Percentiles rank a stretch among this genome's conserved stretches.
Conservation (phyloP, 352 stramenopile genomes). For the Phytophthora tubulina region DNA sequence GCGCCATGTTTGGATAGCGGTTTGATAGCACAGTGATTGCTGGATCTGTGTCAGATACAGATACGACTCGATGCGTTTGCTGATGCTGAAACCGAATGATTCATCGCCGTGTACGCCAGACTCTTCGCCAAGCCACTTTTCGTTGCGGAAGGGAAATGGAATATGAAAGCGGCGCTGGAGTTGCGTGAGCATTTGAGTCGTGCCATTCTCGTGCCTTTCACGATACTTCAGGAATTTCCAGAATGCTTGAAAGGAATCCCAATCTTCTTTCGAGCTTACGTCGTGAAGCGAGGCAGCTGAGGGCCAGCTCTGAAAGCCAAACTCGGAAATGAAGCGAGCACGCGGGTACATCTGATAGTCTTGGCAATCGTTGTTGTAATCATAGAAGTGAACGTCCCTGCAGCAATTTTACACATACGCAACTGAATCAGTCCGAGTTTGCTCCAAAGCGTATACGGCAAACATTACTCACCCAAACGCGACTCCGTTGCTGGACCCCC, state of each 20-base stretch:
- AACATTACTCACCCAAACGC: constrained; percentile 57
- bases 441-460: neutral
- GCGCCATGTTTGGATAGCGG: constrained; percentile 76
- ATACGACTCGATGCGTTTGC: constrained; percentile 65
- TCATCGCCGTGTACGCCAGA: constrained; percentile 27
- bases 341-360: constrained; percentile 73
- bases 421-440: constrained; percentile 7
- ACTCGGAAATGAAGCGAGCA: constrained; percentile 88
- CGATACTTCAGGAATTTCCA: constrained; percentile 83
- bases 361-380: constrained; percentile 85
- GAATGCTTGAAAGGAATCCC: constrained; percentile 75
- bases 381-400: constrained; percentile 89
- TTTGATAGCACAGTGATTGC: constrained; percentile 83
- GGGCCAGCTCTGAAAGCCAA: constrained; percentile 87
- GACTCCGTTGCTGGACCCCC: constrained; percentile 67
- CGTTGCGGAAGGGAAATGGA: constrained; percentile 70
- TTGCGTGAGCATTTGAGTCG: constrained; percentile 74
- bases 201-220: constrained; percentile 85
- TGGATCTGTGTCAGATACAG: constrained; percentile 84
- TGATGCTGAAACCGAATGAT: constrained; percentile 51
- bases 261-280: constrained; percentile 64
- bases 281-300: constrained; percentile 60
- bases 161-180: constrained; percentile 75
- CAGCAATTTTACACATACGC: neutral
- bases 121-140: constrained; percentile 56